Evolutionary conservation across 2,329 filamentous ascomycete genomes (phyloP), one percentile per base, ranked within the genome.

Genomic region (Verruconis gallopava): DNA sequence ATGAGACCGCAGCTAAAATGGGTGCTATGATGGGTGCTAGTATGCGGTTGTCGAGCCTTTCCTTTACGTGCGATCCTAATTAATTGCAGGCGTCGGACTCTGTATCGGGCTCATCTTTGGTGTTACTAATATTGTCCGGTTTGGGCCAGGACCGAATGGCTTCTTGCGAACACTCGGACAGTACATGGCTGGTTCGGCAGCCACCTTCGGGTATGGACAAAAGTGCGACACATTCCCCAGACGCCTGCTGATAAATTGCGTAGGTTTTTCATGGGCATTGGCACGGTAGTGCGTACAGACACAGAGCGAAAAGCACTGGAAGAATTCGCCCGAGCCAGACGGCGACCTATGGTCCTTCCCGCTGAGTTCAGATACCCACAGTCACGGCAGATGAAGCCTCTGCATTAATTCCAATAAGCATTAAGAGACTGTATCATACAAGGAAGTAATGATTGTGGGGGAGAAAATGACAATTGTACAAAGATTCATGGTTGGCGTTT

Each of bases 21-120:
- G 91, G 91, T 53, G 86, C 83, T 48, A 80, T 98, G 80, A 96
- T 96, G 86, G 91, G 91, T 53, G 85, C 86, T 61, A 93, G 89
- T 96, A 82, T 55, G 86, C 75, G 40, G 36, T 21, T 35, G 44
- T 25, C 46, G 33, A 28, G 30, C 48, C 45, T 40, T 41, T 28
- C 36, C 14, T 41, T 43, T 19, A 45, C 22, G 25, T 36, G 46
- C 21, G 37, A 38, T 33, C 3, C 41, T 20, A 25, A 12, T 46
- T 40, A 17, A 46, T 21, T 17, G 12, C 54, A 96, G 91, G 86
- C 63, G 91, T 98, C 48, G 91, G 91, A 48, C 71, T 84, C 40
- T 94, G 94, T 59, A 95, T 98, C 65, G 91, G 91, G 49, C 96
- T 98, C 69, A 93, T 98, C 55, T 94, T 91, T 54, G 91, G 86